Percentiles rank a stretch among this genome's conserved stretches.
Conservation (phyloP, 2,329 filamentous ascomycete genomes). For the Aspergillus floridensis region DNA sequence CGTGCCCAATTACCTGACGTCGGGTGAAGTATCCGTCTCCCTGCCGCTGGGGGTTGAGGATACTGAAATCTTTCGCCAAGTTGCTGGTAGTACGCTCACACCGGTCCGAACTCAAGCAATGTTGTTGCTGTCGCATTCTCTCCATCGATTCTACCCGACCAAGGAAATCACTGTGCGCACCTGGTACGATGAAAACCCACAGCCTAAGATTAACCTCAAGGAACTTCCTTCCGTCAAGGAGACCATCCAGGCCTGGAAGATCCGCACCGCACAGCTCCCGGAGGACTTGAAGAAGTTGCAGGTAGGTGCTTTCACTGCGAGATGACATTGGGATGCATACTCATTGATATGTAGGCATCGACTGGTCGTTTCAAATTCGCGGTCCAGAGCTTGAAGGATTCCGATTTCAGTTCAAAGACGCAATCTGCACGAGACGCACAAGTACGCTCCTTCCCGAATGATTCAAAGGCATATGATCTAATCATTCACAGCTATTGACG, state of each 20-base stretch:
- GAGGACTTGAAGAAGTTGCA: constrained; percentile 37
- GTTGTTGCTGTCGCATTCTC: constrained; percentile 71
- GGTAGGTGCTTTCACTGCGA: constrained; percentile 16
- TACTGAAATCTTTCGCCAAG: constrained; percentile 73
- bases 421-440: constrained; percentile 55
- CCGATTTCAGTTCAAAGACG: constrained; percentile 68
- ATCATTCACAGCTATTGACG: constrained; percentile 44
- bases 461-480: not conserved
- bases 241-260: constrained; percentile 66
- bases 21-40: constrained; percentile 71
- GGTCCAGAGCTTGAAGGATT: constrained; percentile 65
- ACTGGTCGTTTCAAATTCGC: constrained; percentile 38
- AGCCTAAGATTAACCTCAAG: constrained; percentile 63
- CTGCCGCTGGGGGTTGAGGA: constrained; percentile 84
- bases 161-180: constrained; percentile 73
- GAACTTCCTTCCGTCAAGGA: constrained; percentile 53
- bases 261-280: constrained; percentile 57
- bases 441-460: constrained; percentile 24
- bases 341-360: constrained; percentile 19
- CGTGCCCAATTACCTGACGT: constrained; percentile 77
- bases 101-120: constrained; percentile 74
- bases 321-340: constrained; percentile 4
- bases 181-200: constrained; percentile 77
- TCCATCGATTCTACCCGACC: constrained; percentile 80
- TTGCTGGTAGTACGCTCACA: constrained; percentile 72